phyloP scores from a whole-genome alignment of 169 alveolate species.

The Plasmodium inui region DNA sequence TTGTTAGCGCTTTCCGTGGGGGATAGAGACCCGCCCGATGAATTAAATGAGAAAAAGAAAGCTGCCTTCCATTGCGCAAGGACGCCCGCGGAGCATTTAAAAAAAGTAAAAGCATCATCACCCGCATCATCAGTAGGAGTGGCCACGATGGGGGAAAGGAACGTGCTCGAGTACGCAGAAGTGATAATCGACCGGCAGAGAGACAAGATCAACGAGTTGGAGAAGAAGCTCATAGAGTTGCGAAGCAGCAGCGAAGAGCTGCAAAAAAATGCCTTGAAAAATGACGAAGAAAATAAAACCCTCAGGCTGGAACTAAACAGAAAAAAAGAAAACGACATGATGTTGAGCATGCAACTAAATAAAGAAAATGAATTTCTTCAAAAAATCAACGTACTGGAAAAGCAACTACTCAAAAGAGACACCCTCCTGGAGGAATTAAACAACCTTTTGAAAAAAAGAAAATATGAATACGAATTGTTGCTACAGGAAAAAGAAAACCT shows the following conservation, averaged over 20 bases:
- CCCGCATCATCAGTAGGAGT: not conserved
- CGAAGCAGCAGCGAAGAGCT: slow-evolving; percentile 60
- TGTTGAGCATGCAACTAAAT: slow-evolving; percentile 62
- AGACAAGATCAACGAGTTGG: slow-evolving; percentile 70
- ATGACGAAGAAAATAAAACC: slow-evolving; percentile 72
- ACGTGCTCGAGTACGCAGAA: slow-evolving; percentile 75
- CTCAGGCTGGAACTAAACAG: slow-evolving; percentile 70
- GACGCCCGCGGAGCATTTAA: not conserved
- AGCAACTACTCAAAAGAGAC: slow-evolving; percentile 73
- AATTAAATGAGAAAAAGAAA: not conserved
- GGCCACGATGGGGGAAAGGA: slow-evolving; percentile 57
- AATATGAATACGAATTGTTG: slow-evolving; percentile 63
- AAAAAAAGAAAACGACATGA: slow-evolving; percentile 46
- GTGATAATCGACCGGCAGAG: slow-evolving; percentile 74
- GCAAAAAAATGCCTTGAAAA: slow-evolving; percentile 55
- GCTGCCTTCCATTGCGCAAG: not conserved
- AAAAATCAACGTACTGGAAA: slow-evolving; percentile 65
- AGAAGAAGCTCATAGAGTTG: slow-evolving; percentile 49
- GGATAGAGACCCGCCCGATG: not conserved
- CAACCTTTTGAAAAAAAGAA: slow-evolving; percentile 66
- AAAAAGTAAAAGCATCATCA: not conserved
- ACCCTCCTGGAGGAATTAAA: slow-evolving; percentile 74
- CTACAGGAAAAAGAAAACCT: slow-evolving; percentile 71
- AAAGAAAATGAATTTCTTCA: slow-evolving; percentile 62
- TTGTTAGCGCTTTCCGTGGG: not conserved